Base-by-base conservation (phyloP, 2,329 filamentous ascomycete genomes). In the Exophiala phaeomuriformis region DNA sequence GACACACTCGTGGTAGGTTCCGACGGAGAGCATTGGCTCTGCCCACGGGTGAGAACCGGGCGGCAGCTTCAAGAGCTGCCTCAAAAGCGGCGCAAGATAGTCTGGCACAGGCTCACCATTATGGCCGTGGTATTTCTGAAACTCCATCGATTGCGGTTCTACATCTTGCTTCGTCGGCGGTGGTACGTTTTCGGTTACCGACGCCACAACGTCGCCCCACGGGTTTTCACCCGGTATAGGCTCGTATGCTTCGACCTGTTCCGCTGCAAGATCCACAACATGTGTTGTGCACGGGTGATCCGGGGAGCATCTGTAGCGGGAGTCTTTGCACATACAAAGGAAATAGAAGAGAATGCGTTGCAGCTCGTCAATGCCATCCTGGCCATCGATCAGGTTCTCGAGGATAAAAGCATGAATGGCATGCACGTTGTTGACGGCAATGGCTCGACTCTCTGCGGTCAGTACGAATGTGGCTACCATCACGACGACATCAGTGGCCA, bases 401-500 rank as follows among this genome's bases (percentile, higher is more conserved):
- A 42, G 28, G 29, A 59, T 53, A 33, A 59, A 57, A 39, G 46
- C 37, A 44, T 57, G 49, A 37, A 57, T 37, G n/a, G 51, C 35
- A 12, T 47, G 41, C 3, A 59, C 37, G 35, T 59, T 59, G 19
- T 28, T 29, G 43, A 40, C 33, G 1, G 51, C 53, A 35, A 47
- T 27, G 27, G 29, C 46, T 19, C 28, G 30, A 33, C 45, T 45
- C 41, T 32, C 42, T 2, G 47, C 50, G 4, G 31, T 51, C 28
- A 59, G 45, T 4, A 52, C 53, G 32, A 59, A 57, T 39, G 57
- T 56, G 42, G 42, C 48, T 10, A 57, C 30, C 10, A 55, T 43
- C 32, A 40, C 43, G 6, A 51, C n/a, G 30, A 59, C 39, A 35
- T 59, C 57, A 30, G 49, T 46, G 3, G 54, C 54, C 49, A 57